A percentile compares a stretch with the other conserved stretches of the same genome.
phyloP scores from a whole-genome alignment of 345 rosid genomes.

The Cardamine occulta region DNA sequence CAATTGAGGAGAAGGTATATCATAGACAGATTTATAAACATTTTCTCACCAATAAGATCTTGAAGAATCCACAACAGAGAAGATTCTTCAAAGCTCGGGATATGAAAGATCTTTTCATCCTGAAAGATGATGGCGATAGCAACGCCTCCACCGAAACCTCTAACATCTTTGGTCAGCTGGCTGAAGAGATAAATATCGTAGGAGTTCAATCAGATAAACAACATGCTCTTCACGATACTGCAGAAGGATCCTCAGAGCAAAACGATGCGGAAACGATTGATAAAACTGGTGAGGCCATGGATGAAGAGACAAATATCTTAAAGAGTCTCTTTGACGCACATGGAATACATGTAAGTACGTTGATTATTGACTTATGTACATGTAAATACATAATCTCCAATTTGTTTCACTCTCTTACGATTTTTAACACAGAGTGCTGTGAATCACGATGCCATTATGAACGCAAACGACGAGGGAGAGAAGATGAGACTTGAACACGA shows the following conservation, averaged over 20 bases:
- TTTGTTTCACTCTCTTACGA: neutral
- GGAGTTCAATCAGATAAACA: slow-evolving; percentile 53
- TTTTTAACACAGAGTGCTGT: slow-evolving; percentile 70
- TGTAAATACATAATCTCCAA: neutral
- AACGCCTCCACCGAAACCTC: slow-evolving; percentile 81
- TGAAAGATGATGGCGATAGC: slow-evolving; percentile 72
- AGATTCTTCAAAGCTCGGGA: slow-evolving; percentile 96
- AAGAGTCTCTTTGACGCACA: slow-evolving; percentile 79
- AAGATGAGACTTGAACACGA: slow-evolving; percentile 86
- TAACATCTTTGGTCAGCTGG: slow-evolving; percentile 79
- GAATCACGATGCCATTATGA: slow-evolving; percentile 84
- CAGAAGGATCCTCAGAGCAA: slow-evolving; percentile 46
- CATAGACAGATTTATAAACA: slow-evolving; percentile 97
- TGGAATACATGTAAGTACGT: slow-evolving; percentile 82
- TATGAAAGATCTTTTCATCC: slow-evolving; percentile 86
- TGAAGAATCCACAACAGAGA: slow-evolving; percentile 94
- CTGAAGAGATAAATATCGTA: slow-evolving; percentile 71
- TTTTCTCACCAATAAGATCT: slow-evolving; percentile 89
- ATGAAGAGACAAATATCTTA: slow-evolving; percentile 79
- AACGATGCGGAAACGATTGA: slow-evolving; percentile 58
- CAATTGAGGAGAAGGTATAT: slow-evolving; percentile 97
- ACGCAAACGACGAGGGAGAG: slow-evolving; percentile 72
- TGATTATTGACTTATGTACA: neutral
- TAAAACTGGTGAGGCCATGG: slow-evolving; percentile 51
- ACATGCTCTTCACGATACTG: slow-evolving; percentile 40